Base-by-base conservation (phyloP, 2,329 filamentous ascomycete genomes). In the Blumeriella jaapii region DNA sequence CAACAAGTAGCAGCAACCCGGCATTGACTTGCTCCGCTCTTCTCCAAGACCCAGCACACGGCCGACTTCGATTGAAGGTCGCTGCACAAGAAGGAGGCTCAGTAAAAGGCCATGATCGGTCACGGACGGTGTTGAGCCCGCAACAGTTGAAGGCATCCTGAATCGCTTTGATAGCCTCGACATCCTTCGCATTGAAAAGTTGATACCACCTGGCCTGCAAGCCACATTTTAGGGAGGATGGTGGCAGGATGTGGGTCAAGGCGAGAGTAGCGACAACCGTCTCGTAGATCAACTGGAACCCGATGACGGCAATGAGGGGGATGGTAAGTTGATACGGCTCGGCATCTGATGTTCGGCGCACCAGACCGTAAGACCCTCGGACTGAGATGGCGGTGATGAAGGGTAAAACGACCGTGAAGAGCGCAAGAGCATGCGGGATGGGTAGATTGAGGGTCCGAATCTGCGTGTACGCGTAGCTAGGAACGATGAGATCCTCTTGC, bases 121-220 rank as follows among this genome's bases (percentile, higher is more conserved):
- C 77, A 18, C 52, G 55, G 17, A 71, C 52, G 4, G 61, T 66
- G 36, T 64, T 64, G 20, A 82, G 61, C 0, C 80, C 80, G 46
- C 80, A 85, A 59, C 80, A 85, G 6, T 67, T 52, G 19, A 82
- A 67, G 0, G 65, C 55, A 50, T 84, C 74, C 49, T 85, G 80
- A 32, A 85, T 77, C 2, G 58, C 55, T 26, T 64, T 60, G 38
- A 84, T 68, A 2, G 62, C 55, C 4, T 51, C 48, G 1, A 43
- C 62, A 36, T 81, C 61, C 40, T 75, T 71, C 0, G 49, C 46
- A 0, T 45, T 53, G 47, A 63, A 82, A 38, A 82, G 51, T 2
- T 39, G 43, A 45, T 62, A 58, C 79, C 79, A 84, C 24, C 53
- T 55, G 3, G 59, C 59, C 6, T 71, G 60, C n/a, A 83, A 55